A percentile compares a stretch with the other conserved stretches of the same genome.
These are phyloP conservation scores for Globisporangium cylindrosporum DNA, from an alignment of 352 stramenopile genomes.

Conservation along the genomic window DNA sequence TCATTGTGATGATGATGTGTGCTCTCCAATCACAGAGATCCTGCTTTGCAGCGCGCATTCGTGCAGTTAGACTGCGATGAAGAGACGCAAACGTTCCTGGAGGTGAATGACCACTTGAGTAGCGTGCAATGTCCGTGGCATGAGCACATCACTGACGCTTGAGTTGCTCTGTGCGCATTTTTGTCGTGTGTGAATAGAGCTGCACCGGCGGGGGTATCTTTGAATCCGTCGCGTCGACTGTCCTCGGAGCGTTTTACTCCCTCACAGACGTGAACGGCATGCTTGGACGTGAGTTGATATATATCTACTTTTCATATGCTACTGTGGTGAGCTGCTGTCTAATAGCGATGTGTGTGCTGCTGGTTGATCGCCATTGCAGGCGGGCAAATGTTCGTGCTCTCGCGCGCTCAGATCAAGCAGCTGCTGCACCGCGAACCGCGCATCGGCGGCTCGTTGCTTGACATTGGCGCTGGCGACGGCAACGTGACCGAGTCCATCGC, in stretches of 20 bases:
- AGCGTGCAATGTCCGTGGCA: no score
- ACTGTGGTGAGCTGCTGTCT: background rate
- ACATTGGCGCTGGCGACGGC: slow-evolving; percentile 82
- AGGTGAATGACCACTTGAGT: slow-evolving; percentile 26
- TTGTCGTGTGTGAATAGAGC: slow-evolving; percentile 32
- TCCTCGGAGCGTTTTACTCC: slow-evolving; percentile 81
- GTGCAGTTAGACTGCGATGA: slow-evolving; percentile 72
- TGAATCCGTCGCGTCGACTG: slow-evolving; percentile 56
- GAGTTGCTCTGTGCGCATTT: background rate
- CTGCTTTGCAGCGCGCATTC: slow-evolving; percentile 56
- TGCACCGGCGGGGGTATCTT: slow-evolving; percentile 72
- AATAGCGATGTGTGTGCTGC: background rate
- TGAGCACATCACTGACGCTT: background rate
- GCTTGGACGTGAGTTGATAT: slow-evolving; percentile 44
- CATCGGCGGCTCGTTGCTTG: slow-evolving; percentile 55
- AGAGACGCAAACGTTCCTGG: slow-evolving; percentile 68
- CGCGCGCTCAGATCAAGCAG: slow-evolving; percentile 59
- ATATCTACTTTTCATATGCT: no score
- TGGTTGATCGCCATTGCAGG: slow-evolving; percentile 28
- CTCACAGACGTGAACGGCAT: slow-evolving; percentile 83
- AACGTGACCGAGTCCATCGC: slow-evolving; percentile 80
- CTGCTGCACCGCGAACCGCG: slow-evolving; percentile 51
- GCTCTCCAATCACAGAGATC: slow-evolving; percentile 33
- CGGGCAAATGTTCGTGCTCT: slow-evolving; percentile 88
- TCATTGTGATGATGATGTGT: background rate